Percentiles rank a stretch among this genome's conserved stretches.
phyloP scores from a whole-genome alignment of 768 basidiomycete species.

The Lentinus brumalis region DNA sequence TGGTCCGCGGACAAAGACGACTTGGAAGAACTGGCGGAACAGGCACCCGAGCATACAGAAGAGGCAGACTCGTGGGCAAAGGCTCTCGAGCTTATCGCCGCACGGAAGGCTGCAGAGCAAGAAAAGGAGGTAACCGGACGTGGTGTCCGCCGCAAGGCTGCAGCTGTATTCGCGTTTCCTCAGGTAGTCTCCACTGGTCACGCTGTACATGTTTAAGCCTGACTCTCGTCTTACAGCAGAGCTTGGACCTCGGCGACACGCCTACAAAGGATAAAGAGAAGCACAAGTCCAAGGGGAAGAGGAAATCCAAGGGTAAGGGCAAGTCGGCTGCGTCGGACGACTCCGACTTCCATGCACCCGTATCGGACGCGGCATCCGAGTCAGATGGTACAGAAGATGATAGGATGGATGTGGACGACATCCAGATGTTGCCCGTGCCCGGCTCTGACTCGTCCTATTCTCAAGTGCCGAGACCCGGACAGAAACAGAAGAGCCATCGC shows the following conservation, averaged over 20 bases:
- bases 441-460: background rate
- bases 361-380: conserved; percentile 28
- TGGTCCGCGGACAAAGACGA: conserved; percentile 82
- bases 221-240: conserved; percentile 24
- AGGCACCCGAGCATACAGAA: conserved; percentile 40
- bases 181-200: conserved; percentile 35
- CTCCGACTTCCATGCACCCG: conserved; percentile 40
- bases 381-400: conserved; percentile 13
- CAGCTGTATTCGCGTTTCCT: conserved; percentile 37
- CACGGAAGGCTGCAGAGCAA: conserved; percentile 46
- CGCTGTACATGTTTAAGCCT: conserved; percentile 21
- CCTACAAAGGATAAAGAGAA: conserved; percentile 34
- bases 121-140: conserved; percentile 65
- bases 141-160: conserved; percentile 74
- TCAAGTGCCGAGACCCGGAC: background rate
- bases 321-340: conserved; percentile 39
- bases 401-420: conserved; percentile 13
- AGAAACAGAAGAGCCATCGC: background rate
- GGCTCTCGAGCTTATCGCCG: conserved; percentile 54
- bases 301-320: conserved; percentile 29
- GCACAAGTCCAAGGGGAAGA: conserved; percentile 29
- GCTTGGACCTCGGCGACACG: conserved; percentile 37
- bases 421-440: conserved; percentile 3
- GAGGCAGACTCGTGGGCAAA: conserved; percentile 82
- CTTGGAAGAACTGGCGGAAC: conserved; percentile 68